Evolutionary conservation across 495 filamentous ascomycete species (phyloP).

Genomic region (Penicillium dipodomyicola): DNA sequence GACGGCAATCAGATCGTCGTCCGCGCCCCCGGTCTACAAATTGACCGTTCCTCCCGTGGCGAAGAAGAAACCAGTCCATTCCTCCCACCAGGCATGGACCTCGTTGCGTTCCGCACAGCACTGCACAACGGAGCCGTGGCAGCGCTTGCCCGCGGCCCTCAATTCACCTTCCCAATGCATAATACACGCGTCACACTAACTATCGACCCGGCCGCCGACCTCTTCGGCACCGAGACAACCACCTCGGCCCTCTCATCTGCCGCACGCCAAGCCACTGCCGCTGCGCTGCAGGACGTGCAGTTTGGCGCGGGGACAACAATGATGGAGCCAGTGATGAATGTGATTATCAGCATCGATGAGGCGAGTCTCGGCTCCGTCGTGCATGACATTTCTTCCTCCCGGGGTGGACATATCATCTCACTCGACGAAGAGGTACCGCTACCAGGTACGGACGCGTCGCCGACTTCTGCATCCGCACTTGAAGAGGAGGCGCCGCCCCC

Average conservation of each 20-base stretch:
- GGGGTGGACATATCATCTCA: slow-evolving; percentile 82
- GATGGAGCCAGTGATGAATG: slow-evolving; percentile 91
- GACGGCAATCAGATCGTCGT: slow-evolving; percentile 63
- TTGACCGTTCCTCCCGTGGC: slow-evolving; percentile 36
- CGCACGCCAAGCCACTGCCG: slow-evolving; percentile 66
- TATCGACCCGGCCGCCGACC: slow-evolving; percentile 61
- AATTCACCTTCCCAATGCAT: slow-evolving; percentile 72
- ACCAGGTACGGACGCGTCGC: slow-evolving; percentile 25
- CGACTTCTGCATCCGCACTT: slow-evolving; percentile 10
- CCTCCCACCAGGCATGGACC: slow-evolving; percentile 58
- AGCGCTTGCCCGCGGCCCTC: slow-evolving; percentile 80
- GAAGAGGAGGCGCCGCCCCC: slow-evolving; percentile 30
- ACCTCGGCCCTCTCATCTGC: slow-evolving; percentile 75
- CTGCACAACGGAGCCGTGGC: slow-evolving; percentile 77
- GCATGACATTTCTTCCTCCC: slow-evolving; percentile 77
- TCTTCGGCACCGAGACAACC: slow-evolving; percentile 65
- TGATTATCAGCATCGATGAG: slow-evolving; percentile 80
- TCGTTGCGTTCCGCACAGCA: slow-evolving; percentile 58
- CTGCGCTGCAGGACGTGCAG: slow-evolving; percentile 56
- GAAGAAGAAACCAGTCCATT: slow-evolving; percentile 37
- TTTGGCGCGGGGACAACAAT: slow-evolving; percentile 52
- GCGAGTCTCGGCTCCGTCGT: slow-evolving; percentile 78
- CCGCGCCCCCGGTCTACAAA: slow-evolving; percentile 41
- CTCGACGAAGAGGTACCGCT: slow-evolving; percentile 61
- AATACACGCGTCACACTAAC: slow-evolving; percentile 64